Conservation (phyloP, 257 asterid species). For the Salvia hispanica region DNA sequence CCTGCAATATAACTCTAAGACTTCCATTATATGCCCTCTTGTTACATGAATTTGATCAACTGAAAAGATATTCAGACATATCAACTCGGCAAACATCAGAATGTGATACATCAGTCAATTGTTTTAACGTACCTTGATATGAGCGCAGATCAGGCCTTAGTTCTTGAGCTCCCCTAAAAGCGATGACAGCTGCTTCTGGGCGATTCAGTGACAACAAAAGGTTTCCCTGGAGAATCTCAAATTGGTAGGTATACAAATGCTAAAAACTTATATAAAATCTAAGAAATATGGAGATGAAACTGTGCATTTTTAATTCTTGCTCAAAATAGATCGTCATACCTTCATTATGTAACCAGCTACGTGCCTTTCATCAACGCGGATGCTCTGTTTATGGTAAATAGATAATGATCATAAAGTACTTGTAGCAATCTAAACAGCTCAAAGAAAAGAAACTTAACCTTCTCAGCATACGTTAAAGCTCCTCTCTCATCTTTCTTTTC, state of each 20-base stretch:
- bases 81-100: constrained; percentile 4
- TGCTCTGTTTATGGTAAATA: constrained; percentile 60
- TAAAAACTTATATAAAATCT: background rate
- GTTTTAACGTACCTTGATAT: constrained; percentile 70
- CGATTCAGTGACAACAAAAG: constrained; percentile 81
- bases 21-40: constrained; percentile 10
- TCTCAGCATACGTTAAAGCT: constrained; percentile 86
- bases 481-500: constrained; percentile 90
- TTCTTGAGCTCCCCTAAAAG: constrained; percentile 91
- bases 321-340: constrained; percentile 47
- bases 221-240: constrained; percentile 69
- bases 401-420: constrained; percentile 29
- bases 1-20: constrained; percentile 51
- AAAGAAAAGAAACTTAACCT: constrained; percentile 50
- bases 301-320: constrained; percentile 4
- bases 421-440: constrained; percentile 20
- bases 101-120: constrained; percentile 9
- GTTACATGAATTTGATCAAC: background rate
- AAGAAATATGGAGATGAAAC: constrained; percentile 11
- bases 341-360: constrained; percentile 88
- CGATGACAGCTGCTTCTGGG: constrained; percentile 83
- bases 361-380: constrained; percentile 91
- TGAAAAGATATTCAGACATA: background rate
- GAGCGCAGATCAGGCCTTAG: constrained; percentile 97
- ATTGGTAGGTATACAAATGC: constrained; percentile 4